Conservation (phyloP, 2,329 filamentous ascomycete genomes). For the Exophiala bonariae region DNA sequence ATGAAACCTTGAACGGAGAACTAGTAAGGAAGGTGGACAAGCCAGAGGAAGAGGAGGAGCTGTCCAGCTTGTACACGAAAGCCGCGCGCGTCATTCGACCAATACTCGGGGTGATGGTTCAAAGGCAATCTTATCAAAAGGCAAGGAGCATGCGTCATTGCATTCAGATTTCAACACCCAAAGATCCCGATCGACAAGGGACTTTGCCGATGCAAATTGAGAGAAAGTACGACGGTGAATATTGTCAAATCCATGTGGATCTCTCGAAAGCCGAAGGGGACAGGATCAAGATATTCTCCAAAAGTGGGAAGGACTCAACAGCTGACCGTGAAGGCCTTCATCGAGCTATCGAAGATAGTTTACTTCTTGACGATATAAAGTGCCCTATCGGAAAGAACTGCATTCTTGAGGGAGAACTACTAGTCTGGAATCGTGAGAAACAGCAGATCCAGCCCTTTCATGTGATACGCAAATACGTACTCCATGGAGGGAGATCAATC, state of each 20-base stretch:
- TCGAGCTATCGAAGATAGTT: slow-evolving; percentile 61
- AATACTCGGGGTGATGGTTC: slow-evolving; percentile 58
- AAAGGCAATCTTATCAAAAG: slow-evolving; percentile 61
- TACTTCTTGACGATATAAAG: slow-evolving; percentile 59
- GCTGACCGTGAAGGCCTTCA: slow-evolving; percentile 65
- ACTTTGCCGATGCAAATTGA: slow-evolving; percentile 68
- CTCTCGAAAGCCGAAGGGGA: slow-evolving; percentile 51
- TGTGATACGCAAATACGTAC: slow-evolving; percentile 77
- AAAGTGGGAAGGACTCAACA: slow-evolving; percentile 88
- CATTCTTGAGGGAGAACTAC: slow-evolving; percentile 80
- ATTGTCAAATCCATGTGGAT: slow-evolving; percentile 84
- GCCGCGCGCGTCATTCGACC: too few relatives aligned
- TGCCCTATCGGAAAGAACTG: slow-evolving; percentile 65
- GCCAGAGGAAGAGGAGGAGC: too few relatives aligned
- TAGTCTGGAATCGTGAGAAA: slow-evolving; percentile 71
- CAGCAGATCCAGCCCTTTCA: slow-evolving; percentile 72
- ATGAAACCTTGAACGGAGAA: too few relatives aligned
- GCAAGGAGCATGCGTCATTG: slow-evolving; percentile 71
- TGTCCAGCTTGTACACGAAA: too few relatives aligned
- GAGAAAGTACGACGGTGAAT: slow-evolving; percentile 84
- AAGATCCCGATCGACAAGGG: slow-evolving; percentile 42
- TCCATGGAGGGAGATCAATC: slow-evolving; percentile 69
- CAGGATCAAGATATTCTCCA: slow-evolving; percentile 81
- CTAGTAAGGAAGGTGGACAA: too few relatives aligned
- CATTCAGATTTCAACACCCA: slow-evolving; percentile 60